Evolutionary conservation across 768 basidiomycete species (phyloP), one percentile per base, ranked within the genome.

Genomic region (Plicaturopsis crispa): DNA sequence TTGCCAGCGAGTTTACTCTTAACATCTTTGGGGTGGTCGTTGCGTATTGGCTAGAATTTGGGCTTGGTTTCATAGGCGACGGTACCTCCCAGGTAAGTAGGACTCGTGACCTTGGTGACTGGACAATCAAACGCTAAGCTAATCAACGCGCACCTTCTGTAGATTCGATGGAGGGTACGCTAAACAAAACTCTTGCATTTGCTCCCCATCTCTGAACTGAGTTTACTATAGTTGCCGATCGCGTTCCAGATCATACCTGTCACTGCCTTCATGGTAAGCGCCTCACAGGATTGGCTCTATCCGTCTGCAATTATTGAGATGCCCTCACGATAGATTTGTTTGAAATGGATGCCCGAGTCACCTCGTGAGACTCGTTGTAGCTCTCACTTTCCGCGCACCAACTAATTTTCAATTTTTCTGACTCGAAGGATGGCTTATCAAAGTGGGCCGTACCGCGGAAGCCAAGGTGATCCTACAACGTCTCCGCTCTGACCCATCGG

Each of bases 21-120:
- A 60, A 61, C 14, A 59, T 59, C 4, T 57, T 67, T 28, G 67
- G 66, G 19, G 64, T 69, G 19, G 65, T 66, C 17, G 61, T 67
- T 24, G 66, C 66, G 5, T 69, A 69, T 39, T 69, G 66, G 65
- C 53, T 69, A 6, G 63, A 68, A 40, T 69, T 69, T 46, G 66
- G 61, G 3, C 60, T 69, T 4, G 62, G 63, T 6, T 69, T 66
- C 43, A 49, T 69, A 18, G 67, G 62, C 6, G 63, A 68, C 42
- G 66, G 67, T 26, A 54, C 50, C 8, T 60, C 62, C 11, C 62
- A 67, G 39, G 48, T 59, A 17, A 35, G 56, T n/a, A 56, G 57
- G 57, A 44, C n/a, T n/a, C n/a, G n/a, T n/a, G n/a, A n/a, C n/a
- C n/a, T n/a, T n/a, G n/a, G n/a, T n/a, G n/a, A n/a, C n/a, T n/a